A percentile compares a stretch with the other conserved stretches of the same genome.
phyloP scores from a whole-genome alignment of 1,139 yeast species.

The Sugiyamaella xylanicola region DNA sequence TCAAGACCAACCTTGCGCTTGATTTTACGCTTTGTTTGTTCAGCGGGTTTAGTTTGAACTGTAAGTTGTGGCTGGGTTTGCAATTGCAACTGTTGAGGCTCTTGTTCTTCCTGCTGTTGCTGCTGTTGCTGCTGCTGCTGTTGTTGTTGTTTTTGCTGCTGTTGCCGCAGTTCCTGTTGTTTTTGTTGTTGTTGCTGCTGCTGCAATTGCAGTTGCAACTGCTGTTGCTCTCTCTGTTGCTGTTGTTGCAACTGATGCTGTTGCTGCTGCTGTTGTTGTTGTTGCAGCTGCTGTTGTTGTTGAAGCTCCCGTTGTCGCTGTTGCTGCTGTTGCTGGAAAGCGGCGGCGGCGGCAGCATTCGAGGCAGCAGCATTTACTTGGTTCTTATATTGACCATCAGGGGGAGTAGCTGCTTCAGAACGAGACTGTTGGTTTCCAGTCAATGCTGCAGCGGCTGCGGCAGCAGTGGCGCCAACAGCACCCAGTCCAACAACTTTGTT shows the following conservation, averaged over 20 bases:
- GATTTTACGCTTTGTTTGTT: slow-evolving; percentile 3
- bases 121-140: slow-evolving; percentile 9
- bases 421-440: slow-evolving; percentile 1
- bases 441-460: slow-evolving; percentile 15
- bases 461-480: slow-evolving; percentile 13
- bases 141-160: slow-evolving; percentile 23
- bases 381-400: neutral
- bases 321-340: slow-evolving; percentile 20
- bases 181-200: slow-evolving; percentile 27
- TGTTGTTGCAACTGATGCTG: slow-evolving; percentile 23
- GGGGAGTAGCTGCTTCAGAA: neutral
- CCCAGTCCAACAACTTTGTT: neutral
- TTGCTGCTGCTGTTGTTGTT: slow-evolving; percentile 24
- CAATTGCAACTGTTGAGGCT: slow-evolving; percentile 22
- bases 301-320: too few relatives aligned
- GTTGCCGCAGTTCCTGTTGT: slow-evolving; percentile 32
- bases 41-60: neutral
- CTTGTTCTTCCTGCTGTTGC: slow-evolving; percentile 32
- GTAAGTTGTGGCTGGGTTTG: neutral
- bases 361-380: slow-evolving; percentile 11
- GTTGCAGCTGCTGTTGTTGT: slow-evolving; percentile 13
- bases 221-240: slow-evolving; percentile 25
- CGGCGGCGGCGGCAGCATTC: slow-evolving; percentile 14
- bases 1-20: slow-evolving; percentile 83
- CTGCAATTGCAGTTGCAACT: slow-evolving; percentile 10